Base-by-base conservation (phyloP, 306 rosid genomes). In the Adenanthera pavonina region DNA sequence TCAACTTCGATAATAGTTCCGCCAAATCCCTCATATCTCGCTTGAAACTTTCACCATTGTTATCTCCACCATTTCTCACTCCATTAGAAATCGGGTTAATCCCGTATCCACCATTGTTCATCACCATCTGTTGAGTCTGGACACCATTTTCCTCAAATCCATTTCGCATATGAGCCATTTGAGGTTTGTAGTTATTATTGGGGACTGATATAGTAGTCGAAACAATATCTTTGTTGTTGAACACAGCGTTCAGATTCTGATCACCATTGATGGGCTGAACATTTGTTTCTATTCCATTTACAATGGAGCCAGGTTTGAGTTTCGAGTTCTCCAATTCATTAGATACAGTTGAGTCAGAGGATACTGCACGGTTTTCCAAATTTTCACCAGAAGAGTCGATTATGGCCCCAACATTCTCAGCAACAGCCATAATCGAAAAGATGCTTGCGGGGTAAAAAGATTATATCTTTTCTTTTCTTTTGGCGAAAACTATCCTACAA, bases 11-110 rank as follows among this genome's bases (percentile, higher is more conserved):
- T 67, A 95, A 77, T 49, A 95, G 78, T n/a, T 93, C 97, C 61
- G 86, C 99, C 94, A 95, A 94, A 91, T 95, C 97, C 88, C 94
- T 93, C 92, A 95, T 95, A 46, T 93, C 96, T 20, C 85, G 83
- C 76, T 92, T 91, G 77, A 80, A 92, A 80, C 73, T 89, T 61
- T 91, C 95, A 20, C 81, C 91, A 44, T 84, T 90, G 25, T 86
- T 80, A 6, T 78, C 85, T 44, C 86, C 95, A 65, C 87, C 95
- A 72, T 87, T 85, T 34, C 81, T 80, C 9, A 74, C 75, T 75
- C 89, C 93, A 59, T 89, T 84, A 10, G 86, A 71, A 75, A 62
- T 78, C 77, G 84, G 86, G 82, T 80, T 87, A 62, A 81, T 75
- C 74, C 83, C 90, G 80, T 84, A 89, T 41, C 90, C 94, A 76